Evolutionary conservation across 2,329 filamentous ascomycete genomes (phyloP).

Genomic region (Camptophora hylomeconis): DNA sequence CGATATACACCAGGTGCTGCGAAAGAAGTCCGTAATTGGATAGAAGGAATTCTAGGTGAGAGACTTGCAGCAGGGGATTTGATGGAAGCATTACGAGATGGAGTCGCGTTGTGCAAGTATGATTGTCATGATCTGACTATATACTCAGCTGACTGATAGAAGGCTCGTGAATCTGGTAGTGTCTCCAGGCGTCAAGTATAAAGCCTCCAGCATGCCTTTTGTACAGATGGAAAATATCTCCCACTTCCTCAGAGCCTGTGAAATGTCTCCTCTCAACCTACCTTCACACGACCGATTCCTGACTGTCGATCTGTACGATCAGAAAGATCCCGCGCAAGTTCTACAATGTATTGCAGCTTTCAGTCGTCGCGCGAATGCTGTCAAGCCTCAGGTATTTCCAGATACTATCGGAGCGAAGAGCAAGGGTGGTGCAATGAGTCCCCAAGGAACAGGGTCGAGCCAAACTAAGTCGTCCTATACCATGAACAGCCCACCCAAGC

Average conservation of each 20-base stretch:
- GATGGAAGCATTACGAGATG: constrained; percentile 77
- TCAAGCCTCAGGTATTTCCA: constrained; percentile 63
- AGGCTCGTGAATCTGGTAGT: constrained; percentile 76
- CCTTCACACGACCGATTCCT: constrained; percentile 92
- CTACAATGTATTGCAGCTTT: constrained; percentile 86
- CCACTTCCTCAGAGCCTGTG: constrained; percentile 81
- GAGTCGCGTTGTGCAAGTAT: constrained; percentile 83
- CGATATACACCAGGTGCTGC: constrained; percentile 87
- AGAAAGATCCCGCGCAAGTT: constrained; percentile 92
- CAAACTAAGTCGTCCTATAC: constrained; percentile 25
- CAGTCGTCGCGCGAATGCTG: constrained; percentile 66
- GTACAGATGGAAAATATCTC: constrained; percentile 99
- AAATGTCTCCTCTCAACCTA: constrained; percentile 70
- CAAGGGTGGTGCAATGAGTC: constrained; percentile 47
- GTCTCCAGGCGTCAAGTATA: constrained; percentile 73
- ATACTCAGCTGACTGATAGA: constrained; percentile 20
- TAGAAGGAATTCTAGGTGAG: constrained; percentile 68
- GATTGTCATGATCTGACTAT: too few species aligned
- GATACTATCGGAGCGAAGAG: constrained; percentile 62
- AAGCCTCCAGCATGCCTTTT: constrained; percentile 88
- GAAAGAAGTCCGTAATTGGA: constrained; percentile 73
- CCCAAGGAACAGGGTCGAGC: constrained; percentile 52
- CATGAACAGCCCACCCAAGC: constrained; percentile 25
- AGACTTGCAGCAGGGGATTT: constrained; percentile 61
- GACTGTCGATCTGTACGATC: constrained; percentile 90